Base-by-base conservation (phyloP, 1,284 basidiomycete genomes). In the Pyrrhoderma noxium region DNA sequence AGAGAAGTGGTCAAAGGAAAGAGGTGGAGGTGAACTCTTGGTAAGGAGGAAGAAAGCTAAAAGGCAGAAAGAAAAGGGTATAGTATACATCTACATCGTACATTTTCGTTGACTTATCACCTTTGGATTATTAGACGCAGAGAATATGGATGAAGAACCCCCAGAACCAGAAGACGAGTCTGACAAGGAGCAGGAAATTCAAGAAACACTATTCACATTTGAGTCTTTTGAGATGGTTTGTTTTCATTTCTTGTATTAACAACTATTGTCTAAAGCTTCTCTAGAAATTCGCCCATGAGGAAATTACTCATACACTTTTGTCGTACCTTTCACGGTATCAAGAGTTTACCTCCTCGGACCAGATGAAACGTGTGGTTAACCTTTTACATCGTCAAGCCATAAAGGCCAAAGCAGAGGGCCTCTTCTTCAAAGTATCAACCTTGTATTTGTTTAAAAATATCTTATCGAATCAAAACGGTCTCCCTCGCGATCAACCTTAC, bases 391-490 rank as follows among this genome's bases (percentile, higher is more conserved):
- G 94, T 14, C 90, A 94, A 60, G 92, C 84, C 31, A 80, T 97
- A 56, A 85, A 80, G 60, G 82, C 85, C 8, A 91, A 94, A 63
- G 90, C 90, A 0, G 93, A 96, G 64, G 91, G 85, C 0, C 69
- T 97, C 11, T 96, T 91, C 69, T 97, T 93, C 77, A 90, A 93
- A 66, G 90, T 89, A 5, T 90, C 92, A 21, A 86, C 86, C 3
- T 68, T 96, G 53, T 72, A 85, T 57, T 75, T 95, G 34, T 96
- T 96, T 77, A 85, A 86, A 63, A 68, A 73, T 31, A 86, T 97
- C 58, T 69, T 95, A 45, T 81, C 83, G 49, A 82, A 90, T 61
- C 80, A 89, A 63, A 76, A 79, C 54, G 75, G 79, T 5, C 73
- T 93, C 40, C 89, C 91, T 45, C 79, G 78, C 50, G 82, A 87